Percentiles rank a stretch among this genome's conserved stretches.
Evolutionary conservation across 768 basidiomycete species (phyloP).

Genomic region (Boletus sensibilis): DNA sequence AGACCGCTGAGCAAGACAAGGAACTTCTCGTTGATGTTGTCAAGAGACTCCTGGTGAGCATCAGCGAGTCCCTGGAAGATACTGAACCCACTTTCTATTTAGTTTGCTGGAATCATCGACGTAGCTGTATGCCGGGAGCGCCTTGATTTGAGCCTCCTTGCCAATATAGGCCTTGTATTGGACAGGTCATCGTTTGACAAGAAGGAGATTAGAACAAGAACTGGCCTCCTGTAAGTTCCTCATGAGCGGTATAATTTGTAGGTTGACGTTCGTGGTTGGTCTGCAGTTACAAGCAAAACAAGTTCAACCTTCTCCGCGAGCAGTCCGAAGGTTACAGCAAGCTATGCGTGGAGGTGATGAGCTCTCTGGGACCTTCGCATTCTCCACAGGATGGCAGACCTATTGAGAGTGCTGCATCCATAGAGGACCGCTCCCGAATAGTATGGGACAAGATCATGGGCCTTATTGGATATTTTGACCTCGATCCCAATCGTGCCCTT

Average conservation of each 20-base stretch:
- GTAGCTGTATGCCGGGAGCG: conserved; percentile 68
- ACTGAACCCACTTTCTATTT: conserved; percentile 2
- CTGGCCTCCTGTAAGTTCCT: conserved; percentile 71
- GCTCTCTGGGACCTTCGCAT: conserved; percentile 74
- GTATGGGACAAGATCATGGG: conserved; percentile 86
- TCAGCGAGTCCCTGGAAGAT: background rate
- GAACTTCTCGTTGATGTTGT: conserved; percentile 56
- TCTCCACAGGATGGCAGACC: conserved; percentile 64
- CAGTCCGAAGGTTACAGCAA: conserved; percentile 98
- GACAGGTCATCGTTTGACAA: conserved; percentile 67
- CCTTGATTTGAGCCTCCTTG: conserved; percentile 64
- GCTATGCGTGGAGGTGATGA: conserved; percentile 79
- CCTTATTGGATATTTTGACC: conserved; percentile 92
- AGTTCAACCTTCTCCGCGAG: conserved; percentile 96
- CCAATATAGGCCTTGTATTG: conserved; percentile 63
- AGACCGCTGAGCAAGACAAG: conserved; percentile 62
- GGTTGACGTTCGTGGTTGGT: conserved; percentile 1
- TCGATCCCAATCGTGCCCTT: conserved; percentile 91
- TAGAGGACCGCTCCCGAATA: conserved; percentile 62
- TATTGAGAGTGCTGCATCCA: conserved; percentile 52
- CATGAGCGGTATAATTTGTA: background rate
- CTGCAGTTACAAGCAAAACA: conserved; percentile 93
- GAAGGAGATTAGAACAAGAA: conserved; percentile 79
- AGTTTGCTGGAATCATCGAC: conserved; percentile 61
- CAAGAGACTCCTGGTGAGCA: conserved; percentile 55